Evolutionary conservation across 169 alveolate genomes (phyloP), one percentile per base, ranked within the genome.

Genomic region (Neospora caninum): DNA sequence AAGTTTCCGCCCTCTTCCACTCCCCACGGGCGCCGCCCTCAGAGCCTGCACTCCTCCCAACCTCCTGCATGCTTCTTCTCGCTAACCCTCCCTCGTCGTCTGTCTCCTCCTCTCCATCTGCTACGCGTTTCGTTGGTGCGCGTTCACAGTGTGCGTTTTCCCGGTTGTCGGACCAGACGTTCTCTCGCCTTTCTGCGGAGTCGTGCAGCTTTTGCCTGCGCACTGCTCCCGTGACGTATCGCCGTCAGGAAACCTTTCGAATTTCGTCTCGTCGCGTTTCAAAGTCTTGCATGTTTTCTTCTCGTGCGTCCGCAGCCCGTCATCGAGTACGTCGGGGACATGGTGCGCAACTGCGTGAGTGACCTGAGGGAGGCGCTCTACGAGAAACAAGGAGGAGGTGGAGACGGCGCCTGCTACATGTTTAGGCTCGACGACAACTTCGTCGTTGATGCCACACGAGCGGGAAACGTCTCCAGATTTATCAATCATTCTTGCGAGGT

Each of bases 401-500:
- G 84, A 22, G 97, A 97, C 88, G 99, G 99, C 42, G 98, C 98
- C 91, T 98, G 99, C 94, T 98, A 98, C 93, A 96, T 98, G 98
- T 94, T 94, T 42, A 34, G 99, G 89, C 96, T 99, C 42, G 99
- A 99, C 93, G 99, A 98, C 82, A 97, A 98, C 84, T 95, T 97
- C 86, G 98, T 99, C 69, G 98, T 99, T 25, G 99, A 99, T 96
- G 99, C 99, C 7, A 99, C 99, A 20, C 97, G 97, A 91, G 96
- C 96, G 93, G 99, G 99, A 41, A 98, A 98, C 93, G 98, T 97
- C 93, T 99, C 99, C 42, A 96, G 99, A 84, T 99, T 98, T 95
- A 98, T 99, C 92, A 99, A 99, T 96, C 99, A 99, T 96, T 98
- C 99, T 91, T 99, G 99, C 95, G 99, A 98, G 96, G 99, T 97